Evolutionary conservation across 2,329 filamentous ascomycete genomes (phyloP).

Genomic region (Fusarium keratoplasticum): DNA sequence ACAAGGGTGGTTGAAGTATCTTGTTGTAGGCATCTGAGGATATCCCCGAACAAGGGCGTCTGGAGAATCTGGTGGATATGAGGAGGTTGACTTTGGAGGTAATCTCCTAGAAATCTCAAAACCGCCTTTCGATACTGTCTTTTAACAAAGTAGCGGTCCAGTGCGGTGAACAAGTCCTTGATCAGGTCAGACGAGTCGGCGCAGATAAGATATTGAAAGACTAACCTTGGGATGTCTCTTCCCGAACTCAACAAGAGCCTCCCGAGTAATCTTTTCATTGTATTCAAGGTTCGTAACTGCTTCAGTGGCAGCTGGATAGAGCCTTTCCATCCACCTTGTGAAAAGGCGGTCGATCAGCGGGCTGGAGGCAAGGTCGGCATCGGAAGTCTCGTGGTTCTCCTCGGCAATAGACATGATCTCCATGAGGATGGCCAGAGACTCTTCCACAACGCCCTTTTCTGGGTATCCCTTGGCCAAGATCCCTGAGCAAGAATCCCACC

Average conservation of each 20-base stretch:
- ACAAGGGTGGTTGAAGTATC: slow-evolving; percentile 83
- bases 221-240: slow-evolving; percentile 72
- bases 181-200: slow-evolving; percentile 1
- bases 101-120: slow-evolving; percentile 76
- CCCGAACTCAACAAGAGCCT: slow-evolving; percentile 69
- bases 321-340: slow-evolving; percentile 66
- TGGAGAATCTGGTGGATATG: slow-evolving; percentile 80
- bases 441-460: slow-evolving; percentile 72
- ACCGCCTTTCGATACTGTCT: slow-evolving; percentile 72
- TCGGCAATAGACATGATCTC: slow-evolving; percentile 73
- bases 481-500: slow-evolving; percentile 70
- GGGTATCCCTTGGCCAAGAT: slow-evolving; percentile 63
- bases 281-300: slow-evolving; percentile 54
- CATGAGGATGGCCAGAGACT: slow-evolving; percentile 73
- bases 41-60: slow-evolving; percentile 76
- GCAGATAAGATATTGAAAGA: background rate
- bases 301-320: slow-evolving; percentile 52
- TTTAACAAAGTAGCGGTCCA: slow-evolving; percentile 75
- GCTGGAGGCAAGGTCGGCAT: slow-evolving; percentile 56
- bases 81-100: slow-evolving; percentile 81
- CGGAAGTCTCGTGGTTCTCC: slow-evolving; percentile 60
- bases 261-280: slow-evolving; percentile 63
- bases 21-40: slow-evolving; percentile 79
- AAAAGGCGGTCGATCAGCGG: slow-evolving; percentile 69
- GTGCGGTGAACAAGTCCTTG: slow-evolving; percentile 72